Evolutionary conservation across 2,329 filamentous ascomycete species (phyloP).

Genomic region (Epicoccum sorghinum): DNA sequence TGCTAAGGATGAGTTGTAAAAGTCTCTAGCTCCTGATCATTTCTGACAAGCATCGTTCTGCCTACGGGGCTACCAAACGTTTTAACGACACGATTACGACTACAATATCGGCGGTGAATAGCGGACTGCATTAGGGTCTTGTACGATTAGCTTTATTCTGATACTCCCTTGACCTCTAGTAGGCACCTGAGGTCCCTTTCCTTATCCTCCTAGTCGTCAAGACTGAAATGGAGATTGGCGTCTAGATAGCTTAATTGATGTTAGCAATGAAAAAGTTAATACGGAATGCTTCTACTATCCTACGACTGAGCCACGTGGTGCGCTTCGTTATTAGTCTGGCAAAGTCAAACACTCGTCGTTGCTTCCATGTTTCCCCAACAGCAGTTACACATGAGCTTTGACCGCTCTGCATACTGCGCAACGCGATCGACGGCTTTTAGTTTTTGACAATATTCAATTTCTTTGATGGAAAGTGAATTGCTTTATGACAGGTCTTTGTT

Average conservation of each 20-base stretch:
- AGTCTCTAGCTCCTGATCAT: neutral
- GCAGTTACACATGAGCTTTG: too few relatives aligned
- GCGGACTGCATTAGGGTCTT: constrained; percentile 21
- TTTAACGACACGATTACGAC: constrained; percentile 32
- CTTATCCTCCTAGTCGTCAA: constrained; percentile 18
- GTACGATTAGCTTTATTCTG: constrained; percentile 34
- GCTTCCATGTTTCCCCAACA: too few relatives aligned
- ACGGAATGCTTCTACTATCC: neutral
- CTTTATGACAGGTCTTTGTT: neutral
- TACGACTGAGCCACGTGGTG: neutral
- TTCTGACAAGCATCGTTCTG: constrained; percentile 23
- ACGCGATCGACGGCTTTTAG: too few relatives aligned
- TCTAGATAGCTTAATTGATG: constrained; percentile 26
- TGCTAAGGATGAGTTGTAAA: constrained; percentile 55
- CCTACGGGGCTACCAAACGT: constrained; percentile 19
- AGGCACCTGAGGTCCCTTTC: constrained; percentile 25
- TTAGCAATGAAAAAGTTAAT: constrained; percentile 27
- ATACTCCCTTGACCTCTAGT: constrained; percentile 30
- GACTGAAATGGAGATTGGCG: constrained; percentile 20
- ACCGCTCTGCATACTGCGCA: too few relatives aligned
- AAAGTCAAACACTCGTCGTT: neutral
- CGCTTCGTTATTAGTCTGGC: neutral
- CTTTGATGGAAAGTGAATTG: too few relatives aligned
- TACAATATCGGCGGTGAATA: constrained; percentile 24
- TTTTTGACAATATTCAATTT: too few relatives aligned